Conservation (phyloP, 257 asterid genomes). For the Penstemon eatonii region DNA sequence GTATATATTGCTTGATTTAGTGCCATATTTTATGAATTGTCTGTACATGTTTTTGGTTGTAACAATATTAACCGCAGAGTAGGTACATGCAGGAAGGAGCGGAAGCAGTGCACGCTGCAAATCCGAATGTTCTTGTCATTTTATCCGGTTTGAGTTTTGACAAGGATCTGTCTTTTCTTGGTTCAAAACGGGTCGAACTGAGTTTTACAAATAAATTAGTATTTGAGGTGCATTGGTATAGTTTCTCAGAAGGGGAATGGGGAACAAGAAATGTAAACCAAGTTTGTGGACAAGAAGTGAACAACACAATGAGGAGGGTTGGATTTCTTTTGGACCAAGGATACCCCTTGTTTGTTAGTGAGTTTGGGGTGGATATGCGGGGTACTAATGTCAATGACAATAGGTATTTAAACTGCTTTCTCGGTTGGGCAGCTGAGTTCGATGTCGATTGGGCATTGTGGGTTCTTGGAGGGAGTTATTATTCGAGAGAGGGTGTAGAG, state of each 20-base stretch:
- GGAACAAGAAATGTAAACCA: conserved; percentile 61
- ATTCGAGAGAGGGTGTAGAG: conserved; percentile 60
- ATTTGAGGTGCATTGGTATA: conserved; percentile 85
- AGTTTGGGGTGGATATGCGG: conserved; percentile 79
- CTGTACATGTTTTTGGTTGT: neutral
- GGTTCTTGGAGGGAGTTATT: conserved; percentile 90
- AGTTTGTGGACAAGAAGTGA: conserved; percentile 66
- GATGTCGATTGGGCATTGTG: conserved; percentile 93
- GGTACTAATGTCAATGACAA: conserved; percentile 87
- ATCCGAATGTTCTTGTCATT: conserved; percentile 67
- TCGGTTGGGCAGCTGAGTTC: conserved; percentile 88
- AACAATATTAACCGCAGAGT: neutral
- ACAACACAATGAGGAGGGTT: conserved; percentile 43
- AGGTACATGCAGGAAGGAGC: conserved; percentile 92
- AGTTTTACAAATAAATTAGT: conserved; percentile 64
- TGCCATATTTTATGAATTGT: neutral
- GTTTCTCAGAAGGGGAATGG: conserved; percentile 79
- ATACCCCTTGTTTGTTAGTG: conserved; percentile 87
- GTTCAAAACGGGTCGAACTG: conserved; percentile 41
- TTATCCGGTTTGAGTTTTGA: conserved; percentile 74
- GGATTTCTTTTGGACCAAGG: conserved; percentile 75
- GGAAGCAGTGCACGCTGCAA: conserved; percentile 83
- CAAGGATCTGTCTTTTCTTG: conserved; percentile 67
- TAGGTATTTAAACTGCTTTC: conserved; percentile 73
- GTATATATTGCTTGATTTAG: conserved; percentile 26